A percentile compares a stretch with the other conserved stretches of the same genome.
phyloP scores from a whole-genome alignment of 805 yeast species.

The Wickerhamomyces alni region DNA sequence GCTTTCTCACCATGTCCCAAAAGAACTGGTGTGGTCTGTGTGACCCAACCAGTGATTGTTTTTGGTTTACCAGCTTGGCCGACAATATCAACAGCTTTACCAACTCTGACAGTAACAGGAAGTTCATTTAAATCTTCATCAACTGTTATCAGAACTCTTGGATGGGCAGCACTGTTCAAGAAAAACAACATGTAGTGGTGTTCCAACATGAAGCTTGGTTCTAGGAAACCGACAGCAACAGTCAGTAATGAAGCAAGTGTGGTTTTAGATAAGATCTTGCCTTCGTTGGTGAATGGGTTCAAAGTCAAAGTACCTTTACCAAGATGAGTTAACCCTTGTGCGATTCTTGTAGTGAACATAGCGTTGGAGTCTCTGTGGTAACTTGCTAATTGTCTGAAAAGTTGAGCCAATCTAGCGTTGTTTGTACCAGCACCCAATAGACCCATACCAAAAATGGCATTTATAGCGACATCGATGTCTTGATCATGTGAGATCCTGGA shows the following conservation, averaged over 20 bases:
- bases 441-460: conserved; percentile 96
- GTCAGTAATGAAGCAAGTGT: conserved; percentile 87
- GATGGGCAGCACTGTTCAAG: conserved; percentile 83
- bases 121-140: conserved; percentile 77
- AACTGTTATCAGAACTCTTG: conserved; percentile 88
- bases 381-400: conserved; percentile 88
- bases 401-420: conserved; percentile 95
- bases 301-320: conserved; percentile 95
- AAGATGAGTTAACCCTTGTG: conserved; percentile 90
- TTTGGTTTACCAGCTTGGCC: conserved; percentile 99
- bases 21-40: conserved; percentile 95
- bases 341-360: conserved; percentile 84
- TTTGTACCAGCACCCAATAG: conserved; percentile 98
- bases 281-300: conserved; percentile 84
- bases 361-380: conserved; percentile 92
- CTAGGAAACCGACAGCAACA: conserved; percentile 74
- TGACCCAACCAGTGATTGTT: conserved; percentile 99
- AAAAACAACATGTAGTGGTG: conserved; percentile 83
- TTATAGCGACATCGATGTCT: conserved; percentile 88
- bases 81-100: conserved; percentile 97
- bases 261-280: conserved; percentile 80
- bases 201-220: conserved; percentile 78
- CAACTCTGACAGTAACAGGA: conserved; percentile 95
- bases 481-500: conserved; percentile 96
- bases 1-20: conserved; percentile 94